phyloP scores from a whole-genome alignment of 352 stramenopile species.

The Pythium rishiriense region DNA sequence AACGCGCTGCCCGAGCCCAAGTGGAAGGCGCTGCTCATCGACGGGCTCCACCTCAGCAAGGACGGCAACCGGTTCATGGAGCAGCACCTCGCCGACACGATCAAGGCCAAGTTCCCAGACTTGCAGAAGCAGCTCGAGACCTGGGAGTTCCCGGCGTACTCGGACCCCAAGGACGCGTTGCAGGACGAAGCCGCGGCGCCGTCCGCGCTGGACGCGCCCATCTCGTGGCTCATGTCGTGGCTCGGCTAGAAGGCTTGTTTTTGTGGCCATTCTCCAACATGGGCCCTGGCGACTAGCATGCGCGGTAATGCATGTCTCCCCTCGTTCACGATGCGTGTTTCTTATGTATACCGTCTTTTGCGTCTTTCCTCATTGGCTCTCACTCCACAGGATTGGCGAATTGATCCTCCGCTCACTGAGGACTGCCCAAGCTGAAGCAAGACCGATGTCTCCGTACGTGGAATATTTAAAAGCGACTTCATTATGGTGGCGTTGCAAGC shows the following conservation, averaged over 20 bases:
- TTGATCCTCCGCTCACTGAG: no score
- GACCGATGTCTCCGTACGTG: no score
- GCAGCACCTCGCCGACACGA: conserved; percentile 22
- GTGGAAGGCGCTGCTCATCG: conserved; percentile 38
- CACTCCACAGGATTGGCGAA: no score
- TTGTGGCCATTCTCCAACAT: no score
- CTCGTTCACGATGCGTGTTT: no score
- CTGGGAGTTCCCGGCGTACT: conserved; percentile 13
- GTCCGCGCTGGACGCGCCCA: background rate
- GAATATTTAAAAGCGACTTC: no score
- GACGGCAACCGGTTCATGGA: conserved; percentile 50
- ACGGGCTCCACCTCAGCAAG: conserved; percentile 59
- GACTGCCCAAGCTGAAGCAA: no score
- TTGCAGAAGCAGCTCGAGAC: conserved; percentile 14
- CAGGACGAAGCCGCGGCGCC: background rate
- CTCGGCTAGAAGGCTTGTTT: background rate
- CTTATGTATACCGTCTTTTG: no score
- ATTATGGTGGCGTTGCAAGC: no score
- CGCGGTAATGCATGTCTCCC: no score
- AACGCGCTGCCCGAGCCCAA: conserved; percentile 33
- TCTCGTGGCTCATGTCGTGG: conserved; percentile 6
- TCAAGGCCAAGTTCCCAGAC: conserved; percentile 12
- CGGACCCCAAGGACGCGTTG: background rate
- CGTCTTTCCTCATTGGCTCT: no score
- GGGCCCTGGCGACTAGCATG: no score